Evolutionary conservation across 306 rosid species (phyloP), one percentile per base, ranked within the genome.

Genomic region (Inga leiocalycina): DNA sequence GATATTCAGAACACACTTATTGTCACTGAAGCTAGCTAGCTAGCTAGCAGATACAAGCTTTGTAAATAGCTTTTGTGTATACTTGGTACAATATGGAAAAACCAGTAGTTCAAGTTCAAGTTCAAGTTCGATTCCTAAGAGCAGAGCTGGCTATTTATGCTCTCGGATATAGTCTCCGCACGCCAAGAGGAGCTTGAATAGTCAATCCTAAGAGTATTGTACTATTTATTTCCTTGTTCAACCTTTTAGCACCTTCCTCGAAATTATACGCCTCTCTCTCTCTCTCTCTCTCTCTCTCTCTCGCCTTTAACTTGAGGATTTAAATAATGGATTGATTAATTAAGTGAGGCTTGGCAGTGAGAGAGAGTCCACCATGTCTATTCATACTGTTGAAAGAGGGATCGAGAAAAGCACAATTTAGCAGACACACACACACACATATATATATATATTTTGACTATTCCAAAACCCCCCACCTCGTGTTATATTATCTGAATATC

Each of bases 91-190:
- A 24, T 39, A 39, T 48, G 79, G 32, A 13, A 12, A 9, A 17
- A 39, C 43, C 43, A 69, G 12, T 12, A 39, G 16, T 69, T 19
- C 16, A 20, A 39, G 44, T 69, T 19, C 16, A 20, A 39, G 44
- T 70, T 87, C 82, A 80, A 84, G 84, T 84, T 79, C 82, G 66
- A 44, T 84, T 84, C 73, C 45, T 10, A 51, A 37, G 84, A 68
- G 70, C 3, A 5, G 6, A 22, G 84, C 12, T 78, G 54, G 87
- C 72, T 89, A 85, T 93, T 90, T 93, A 93, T 89, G 79, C 51
- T 74, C 4, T 39, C 0, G 43, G 37, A 84, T 82, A 74, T 62
- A 69, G 75, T 79, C 87, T 79, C 87, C 75, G 79, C 88, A 65
- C 76, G 56, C 85, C 82, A 67, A 6, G 22, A 59, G 5, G 10